These are phyloP conservation scores for Candida germanica DNA, from an alignment of 805 yeast genomes.

Conservation along the genomic window DNA sequence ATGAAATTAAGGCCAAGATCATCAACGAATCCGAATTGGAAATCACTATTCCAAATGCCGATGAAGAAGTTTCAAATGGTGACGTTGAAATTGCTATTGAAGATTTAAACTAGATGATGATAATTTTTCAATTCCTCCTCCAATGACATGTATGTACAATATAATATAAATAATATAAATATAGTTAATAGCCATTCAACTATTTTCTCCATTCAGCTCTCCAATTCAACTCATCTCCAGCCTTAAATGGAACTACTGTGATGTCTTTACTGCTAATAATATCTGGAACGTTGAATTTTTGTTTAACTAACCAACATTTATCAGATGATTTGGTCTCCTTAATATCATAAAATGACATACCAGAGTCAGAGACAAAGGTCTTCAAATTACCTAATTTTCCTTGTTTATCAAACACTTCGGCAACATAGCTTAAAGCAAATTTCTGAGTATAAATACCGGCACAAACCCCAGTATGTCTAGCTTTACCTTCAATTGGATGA, in stretches of 20 bases:
- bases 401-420: conserved; percentile 73
- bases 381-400: conserved; percentile 64
- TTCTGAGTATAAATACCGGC: conserved; percentile 98
- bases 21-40: conserved; percentile 39
- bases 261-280: conserved; percentile 43
- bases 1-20: conserved; percentile 38
- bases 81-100: conserved; percentile 24
- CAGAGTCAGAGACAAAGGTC: conserved; percentile 73
- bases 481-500: conserved; percentile 79
- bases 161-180: conserved; percentile 2
- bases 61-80: conserved; percentile 18
- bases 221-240: conserved; percentile 76
- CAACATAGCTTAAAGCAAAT: conserved; percentile 75
- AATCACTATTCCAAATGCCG: conserved; percentile 37
- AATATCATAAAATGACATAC: conserved; percentile 68
- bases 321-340: conserved; percentile 41
- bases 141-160: conserved; percentile 3
- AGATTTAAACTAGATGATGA: conserved; percentile 1
- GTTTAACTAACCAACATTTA: conserved; percentile 50
- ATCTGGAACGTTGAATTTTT: conserved; percentile 58
- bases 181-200: background rate
- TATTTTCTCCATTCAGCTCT: conserved; percentile 62
- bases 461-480: conserved; percentile 78
- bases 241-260: conserved; percentile 74
- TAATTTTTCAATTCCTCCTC: background rate